These are phyloP conservation scores for Salix purpurea DNA, from an alignment of 345 rosid genomes.

Conservation along the genomic window DNA sequence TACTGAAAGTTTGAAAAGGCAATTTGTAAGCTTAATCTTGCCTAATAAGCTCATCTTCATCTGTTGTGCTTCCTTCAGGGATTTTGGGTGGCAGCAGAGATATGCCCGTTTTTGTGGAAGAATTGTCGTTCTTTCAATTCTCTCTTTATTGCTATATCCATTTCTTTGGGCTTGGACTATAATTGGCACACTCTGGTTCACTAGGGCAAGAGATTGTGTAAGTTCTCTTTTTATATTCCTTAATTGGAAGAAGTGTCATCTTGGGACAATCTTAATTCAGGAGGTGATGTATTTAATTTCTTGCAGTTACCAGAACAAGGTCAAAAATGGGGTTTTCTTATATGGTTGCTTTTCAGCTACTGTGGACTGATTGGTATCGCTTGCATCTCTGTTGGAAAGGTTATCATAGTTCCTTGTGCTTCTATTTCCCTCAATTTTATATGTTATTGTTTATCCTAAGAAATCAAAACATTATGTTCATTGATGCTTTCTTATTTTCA, in stretches of 20 bases:
- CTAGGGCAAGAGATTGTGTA: conserved; percentile 70
- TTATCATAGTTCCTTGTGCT: conserved; percentile 15
- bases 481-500: background rate
- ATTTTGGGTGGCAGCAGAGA: conserved; percentile 96
- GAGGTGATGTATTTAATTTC: background rate
- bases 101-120: conserved; percentile 89
- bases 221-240: conserved; percentile 24
- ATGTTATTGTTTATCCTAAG: background rate
- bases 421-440: background rate
- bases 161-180: conserved; percentile 97
- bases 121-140: conserved; percentile 67
- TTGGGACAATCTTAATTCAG: conserved; percentile 1
- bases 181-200: conserved; percentile 88
- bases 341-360: conserved; percentile 95
- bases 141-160: conserved; percentile 77
- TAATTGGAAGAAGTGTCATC: background rate
- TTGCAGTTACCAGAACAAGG: conserved; percentile 87
- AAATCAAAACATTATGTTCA: background rate
- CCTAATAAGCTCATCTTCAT: conserved; percentile 1
- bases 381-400: conserved; percentile 81
- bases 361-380: conserved; percentile 85
- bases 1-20: background rate
- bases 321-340: conserved; percentile 96
- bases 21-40: background rate
- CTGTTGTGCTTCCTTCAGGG: conserved; percentile 41